Evolutionary conservation across 495 filamentous ascomycete genomes (phyloP), one percentile per base, ranked within the genome.

Genomic region (Xylaria intraflava): DNA sequence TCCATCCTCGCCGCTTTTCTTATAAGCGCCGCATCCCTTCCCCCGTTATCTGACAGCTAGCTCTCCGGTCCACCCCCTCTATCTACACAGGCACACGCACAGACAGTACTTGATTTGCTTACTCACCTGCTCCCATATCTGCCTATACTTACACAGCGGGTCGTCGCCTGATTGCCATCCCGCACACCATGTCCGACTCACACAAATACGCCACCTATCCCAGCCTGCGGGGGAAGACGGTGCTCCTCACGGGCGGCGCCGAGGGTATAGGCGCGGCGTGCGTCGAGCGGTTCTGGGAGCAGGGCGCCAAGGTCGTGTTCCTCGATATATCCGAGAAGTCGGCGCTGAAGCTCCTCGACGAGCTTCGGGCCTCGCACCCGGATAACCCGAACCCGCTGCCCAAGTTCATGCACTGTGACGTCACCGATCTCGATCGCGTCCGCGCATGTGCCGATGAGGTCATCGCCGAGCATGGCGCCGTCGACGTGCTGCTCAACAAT

Each of bases 171-270:
- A 38, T 38, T 17, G 19, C 7, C 20, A 53, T 27, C 33, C 43
- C 43, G 45, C 45, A 36, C 45, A 6, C 49, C 27, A 48, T 43
- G 52, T 20, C 51, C n/a, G 8, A 35, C 3, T 12, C 7, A 16
- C 51, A 53, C 8, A 53, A 64, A 11, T 66, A 61, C 26, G 67
- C 67, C 20, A 65, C 52, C 1, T 69, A 69, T 49, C 67, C 69
- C 14, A 68, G 61, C 49, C 58, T 77, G 45, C 65, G 67, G 24
- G 72, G 66, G 56, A 69, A 68, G 58, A 75, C 69, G 29, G 75
- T 80, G 40, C 58, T 80, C 26, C 72, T 80, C 56, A 72, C 76
- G 0, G 77, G 77, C 54, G 77, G 75, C 22, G 76, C 77, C 2
- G 72, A 75, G 7, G 77, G 77, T 27, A 76, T 80, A 61, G 77